phyloP scores from a whole-genome alignment of 2,329 filamentous ascomycete genomes.

The Penicillium sp. region DNA sequence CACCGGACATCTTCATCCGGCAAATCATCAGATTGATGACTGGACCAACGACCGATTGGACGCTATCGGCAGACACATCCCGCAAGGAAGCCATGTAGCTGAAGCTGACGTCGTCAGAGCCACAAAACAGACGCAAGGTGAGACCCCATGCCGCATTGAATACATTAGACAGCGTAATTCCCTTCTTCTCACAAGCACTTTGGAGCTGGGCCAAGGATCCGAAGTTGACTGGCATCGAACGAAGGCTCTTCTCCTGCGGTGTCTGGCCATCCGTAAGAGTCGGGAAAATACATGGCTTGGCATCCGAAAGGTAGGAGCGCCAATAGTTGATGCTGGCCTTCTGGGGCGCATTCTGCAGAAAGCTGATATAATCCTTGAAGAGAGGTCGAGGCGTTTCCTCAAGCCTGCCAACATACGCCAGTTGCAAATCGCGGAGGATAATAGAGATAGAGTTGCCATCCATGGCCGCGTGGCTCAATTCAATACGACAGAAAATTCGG shows the following conservation, averaged over 20 bases:
- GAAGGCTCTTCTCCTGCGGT: constrained; percentile 24
- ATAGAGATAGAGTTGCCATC: constrained; percentile 55
- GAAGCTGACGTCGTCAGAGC: constrained; percentile 69
- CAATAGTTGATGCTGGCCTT: constrained; percentile 37
- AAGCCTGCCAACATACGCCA: constrained; percentile 48
- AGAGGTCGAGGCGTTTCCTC: constrained; percentile 35
- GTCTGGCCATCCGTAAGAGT: constrained; percentile 31
- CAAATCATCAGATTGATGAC: constrained; percentile 51
- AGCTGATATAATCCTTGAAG: constrained; percentile 38
- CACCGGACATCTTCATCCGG: constrained; percentile 39
- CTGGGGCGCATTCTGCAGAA: constrained; percentile 28
- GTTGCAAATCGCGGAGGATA: constrained; percentile 47
- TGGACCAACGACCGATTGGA: constrained; percentile 48
- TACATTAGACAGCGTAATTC: constrained; percentile 52
- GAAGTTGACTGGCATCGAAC: constrained; percentile 33
- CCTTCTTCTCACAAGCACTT: constrained; percentile 42
- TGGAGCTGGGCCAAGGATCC: constrained; percentile 33
- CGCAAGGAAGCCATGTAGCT: constrained; percentile 47
- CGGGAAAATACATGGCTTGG: constrained; percentile 40
- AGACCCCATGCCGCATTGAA: constrained; percentile 74
- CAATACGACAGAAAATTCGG: constrained; percentile 48
- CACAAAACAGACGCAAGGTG: constrained; percentile 60
- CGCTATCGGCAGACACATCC: constrained; percentile 41
- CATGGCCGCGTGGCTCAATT: constrained; percentile 55
- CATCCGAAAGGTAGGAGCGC: constrained; percentile 35